Evolutionary conservation across 192 early-diverging fungal genomes (phyloP).

Genomic region (Coemansia sp.): DNA sequence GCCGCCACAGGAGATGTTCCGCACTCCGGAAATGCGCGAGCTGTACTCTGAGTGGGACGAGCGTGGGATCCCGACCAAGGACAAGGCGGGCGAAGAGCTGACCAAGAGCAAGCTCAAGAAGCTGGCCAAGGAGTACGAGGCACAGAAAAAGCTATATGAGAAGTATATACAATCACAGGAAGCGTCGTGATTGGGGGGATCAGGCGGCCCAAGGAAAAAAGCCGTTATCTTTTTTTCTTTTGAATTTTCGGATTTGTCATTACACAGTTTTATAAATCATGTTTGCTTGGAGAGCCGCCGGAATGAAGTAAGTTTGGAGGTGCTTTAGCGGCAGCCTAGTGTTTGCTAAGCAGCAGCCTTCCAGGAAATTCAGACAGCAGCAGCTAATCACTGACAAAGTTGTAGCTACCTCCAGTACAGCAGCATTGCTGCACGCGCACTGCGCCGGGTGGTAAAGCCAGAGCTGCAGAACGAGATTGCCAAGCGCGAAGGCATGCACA

Average conservation of each 20-base stretch:
- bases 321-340: too few species aligned
- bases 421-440: constrained; percentile 52
- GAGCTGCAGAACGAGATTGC: constrained; percentile 49
- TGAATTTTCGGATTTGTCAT: constrained; percentile 1
- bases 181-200: background rate
- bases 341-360: too few species aligned
- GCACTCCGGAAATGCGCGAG: constrained; percentile 54
- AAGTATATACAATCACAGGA: constrained; percentile 62
- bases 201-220: background rate
- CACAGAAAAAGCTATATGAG: constrained; percentile 85
- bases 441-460: constrained; percentile 44
- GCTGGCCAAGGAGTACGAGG: constrained; percentile 79
- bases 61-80: constrained; percentile 81
- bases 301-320: constrained; percentile 45
- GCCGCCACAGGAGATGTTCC: constrained; percentile 81
- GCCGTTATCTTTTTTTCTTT: background rate
- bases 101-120: constrained; percentile 84
- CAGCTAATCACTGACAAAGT: too few species aligned
- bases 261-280: constrained; percentile 16
- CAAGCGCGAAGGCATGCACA: constrained; percentile 42
- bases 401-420: constrained; percentile 54
- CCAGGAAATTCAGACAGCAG: too few species aligned
- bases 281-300: constrained; percentile 52
- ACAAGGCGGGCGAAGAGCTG: constrained; percentile 77
- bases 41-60: constrained; percentile 79